Base-by-base conservation (phyloP, 2,329 filamentous ascomycete species). In the Apiospora saccharicola region DNA sequence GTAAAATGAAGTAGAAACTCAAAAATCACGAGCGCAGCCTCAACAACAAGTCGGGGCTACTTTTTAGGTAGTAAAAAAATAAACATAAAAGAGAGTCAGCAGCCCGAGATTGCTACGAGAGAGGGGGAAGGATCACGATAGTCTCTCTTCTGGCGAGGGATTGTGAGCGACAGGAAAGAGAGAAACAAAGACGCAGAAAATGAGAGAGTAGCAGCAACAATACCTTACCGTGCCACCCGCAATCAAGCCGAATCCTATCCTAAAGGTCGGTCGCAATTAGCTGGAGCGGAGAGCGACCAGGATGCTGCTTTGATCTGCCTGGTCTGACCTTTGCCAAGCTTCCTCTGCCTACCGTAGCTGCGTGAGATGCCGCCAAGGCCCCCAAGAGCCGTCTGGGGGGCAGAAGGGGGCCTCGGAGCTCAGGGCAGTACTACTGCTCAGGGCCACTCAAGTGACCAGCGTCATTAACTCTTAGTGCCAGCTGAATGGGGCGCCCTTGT, bases 281-380 rank as follows among this genome's bases (percentile, higher is more conserved):
- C 57, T 64, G 34, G 57, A 41, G 57, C 57, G 57, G 57, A 51
- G 49, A 57, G 53, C 57, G 57, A 64, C 57, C 8, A 24, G 57
- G 57, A 24, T 64, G 53, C 19, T 64, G 30, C 57, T 64, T 64
- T 64, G 57, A 64, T 64, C 57, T 64, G 30, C 57, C 57, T 64
- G 57, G 57, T 41, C 57, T n/a, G 12, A n/a, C 34, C 57, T 22
- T 37, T 30, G 57, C 57, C 57, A 64, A 64, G 57, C 57, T 22
- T n/a, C 57, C 34, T 22, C 34, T 34, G 16, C 16, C 10, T 61
- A 26, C 51, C 51, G 26, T 57, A 57, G 51, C 51, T 57, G 51
- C 51, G 51, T 57, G 53, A 37, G 26, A 37, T 30, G 12, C 26
- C 24, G 51, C 51, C 53, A 61, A 61, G 53, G 34, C 53, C 10